Percentiles rank a stretch among this genome's conserved stretches.
phyloP scores from a whole-genome alignment of 208 protist species.

The Acanthamoeba sp. region DNA sequence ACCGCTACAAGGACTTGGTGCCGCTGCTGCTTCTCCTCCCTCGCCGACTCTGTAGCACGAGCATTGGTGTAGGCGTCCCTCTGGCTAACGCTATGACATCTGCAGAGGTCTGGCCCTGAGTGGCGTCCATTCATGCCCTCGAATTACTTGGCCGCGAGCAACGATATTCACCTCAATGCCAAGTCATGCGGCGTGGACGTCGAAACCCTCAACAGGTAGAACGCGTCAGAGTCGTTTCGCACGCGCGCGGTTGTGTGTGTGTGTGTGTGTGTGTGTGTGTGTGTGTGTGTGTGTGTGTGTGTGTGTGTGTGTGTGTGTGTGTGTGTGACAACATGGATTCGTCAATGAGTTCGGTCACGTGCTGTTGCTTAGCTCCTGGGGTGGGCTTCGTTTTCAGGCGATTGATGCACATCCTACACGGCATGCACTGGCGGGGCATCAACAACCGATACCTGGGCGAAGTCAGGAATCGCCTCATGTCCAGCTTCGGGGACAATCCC shows the following conservation, averaged over 20 bases:
- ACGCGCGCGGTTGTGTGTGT: too few relatives aligned
- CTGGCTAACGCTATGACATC: too few relatives aligned
- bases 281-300: too few relatives aligned
- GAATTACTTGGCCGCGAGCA: background rate
- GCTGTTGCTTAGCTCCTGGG: too few relatives aligned
- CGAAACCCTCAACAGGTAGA: conserved; percentile 9
- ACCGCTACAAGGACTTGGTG: conserved; percentile 41
- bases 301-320: too few relatives aligned
- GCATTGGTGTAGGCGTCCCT: background rate
- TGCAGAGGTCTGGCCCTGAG: conserved; percentile 3
- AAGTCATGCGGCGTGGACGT: conserved; percentile 2
- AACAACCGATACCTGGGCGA: conserved; percentile 51
- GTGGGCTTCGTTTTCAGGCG: too few relatives aligned
- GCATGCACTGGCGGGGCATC: conserved; percentile 60
- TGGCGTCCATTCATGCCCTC: background rate
- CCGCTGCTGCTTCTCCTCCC: background rate
- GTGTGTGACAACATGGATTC: too few relatives aligned
- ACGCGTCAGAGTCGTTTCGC: too few relatives aligned
- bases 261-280: too few relatives aligned
- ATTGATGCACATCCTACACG: conserved; percentile 50
- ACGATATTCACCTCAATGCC: background rate
- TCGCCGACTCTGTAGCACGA: background rate
- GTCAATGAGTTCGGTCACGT: too few relatives aligned
- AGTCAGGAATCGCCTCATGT: conserved; percentile 49
- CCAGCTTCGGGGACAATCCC: background rate